These are phyloP conservation scores for Penicillium concentricum DNA, from an alignment of 2,329 filamentous ascomycete genomes.

Conservation along the genomic window DNA sequence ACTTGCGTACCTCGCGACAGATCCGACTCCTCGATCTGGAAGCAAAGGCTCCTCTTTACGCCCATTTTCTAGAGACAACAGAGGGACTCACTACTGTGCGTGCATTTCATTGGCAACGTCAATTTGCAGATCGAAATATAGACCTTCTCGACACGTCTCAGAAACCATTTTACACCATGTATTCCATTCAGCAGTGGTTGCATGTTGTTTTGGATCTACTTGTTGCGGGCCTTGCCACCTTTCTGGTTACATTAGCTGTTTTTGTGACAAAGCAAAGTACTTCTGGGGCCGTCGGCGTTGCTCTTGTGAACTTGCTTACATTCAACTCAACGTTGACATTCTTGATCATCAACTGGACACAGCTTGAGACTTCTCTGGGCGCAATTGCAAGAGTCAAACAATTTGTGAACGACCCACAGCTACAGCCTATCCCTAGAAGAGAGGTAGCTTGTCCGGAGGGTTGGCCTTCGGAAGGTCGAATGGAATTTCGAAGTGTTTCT, in stretches of 20 bases:
- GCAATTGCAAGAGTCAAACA: not conserved
- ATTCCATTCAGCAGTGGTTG: not conserved
- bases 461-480: not conserved
- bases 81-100: constrained; percentile 51
- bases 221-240: not conserved
- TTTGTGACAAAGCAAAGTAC: not conserved
- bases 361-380: not conserved
- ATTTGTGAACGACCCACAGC: not conserved
- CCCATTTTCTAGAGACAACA: constrained; percentile 53
- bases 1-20: constrained; percentile 49
- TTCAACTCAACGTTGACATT: not conserved
- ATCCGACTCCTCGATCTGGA: constrained; percentile 55
- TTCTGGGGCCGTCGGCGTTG: not conserved
- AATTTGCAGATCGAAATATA: constrained; percentile 40
- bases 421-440: not conserved
- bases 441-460: not conserved
- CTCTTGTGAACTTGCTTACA: not conserved
- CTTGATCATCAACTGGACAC: not conserved
- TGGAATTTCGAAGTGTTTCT: not conserved
- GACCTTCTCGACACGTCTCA: not conserved
- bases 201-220: not conserved
- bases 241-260: not conserved
- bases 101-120: constrained; percentile 49
- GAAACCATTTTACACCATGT: constrained; percentile 1
- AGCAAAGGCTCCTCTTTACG: constrained; percentile 51